Conservation (phyloP, 257 asterid genomes). For the Verbena officinalis region DNA sequence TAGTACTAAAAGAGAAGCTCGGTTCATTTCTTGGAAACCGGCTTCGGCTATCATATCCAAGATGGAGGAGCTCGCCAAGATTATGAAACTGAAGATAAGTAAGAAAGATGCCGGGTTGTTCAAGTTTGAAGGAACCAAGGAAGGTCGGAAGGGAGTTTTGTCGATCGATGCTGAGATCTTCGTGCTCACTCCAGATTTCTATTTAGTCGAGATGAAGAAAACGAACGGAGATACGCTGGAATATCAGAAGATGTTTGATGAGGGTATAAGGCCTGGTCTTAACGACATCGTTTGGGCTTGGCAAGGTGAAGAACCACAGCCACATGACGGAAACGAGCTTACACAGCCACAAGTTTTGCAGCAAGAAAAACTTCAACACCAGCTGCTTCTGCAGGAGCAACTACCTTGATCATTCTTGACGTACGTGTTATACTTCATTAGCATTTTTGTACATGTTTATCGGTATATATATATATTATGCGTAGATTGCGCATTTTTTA, state of each 20-base stretch:
- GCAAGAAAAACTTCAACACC: background rate
- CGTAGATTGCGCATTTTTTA: background rate
- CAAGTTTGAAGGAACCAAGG: slow-evolving; percentile 66
- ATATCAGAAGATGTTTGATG: slow-evolving; percentile 55
- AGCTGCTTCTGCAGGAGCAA: slow-evolving; percentile 36
- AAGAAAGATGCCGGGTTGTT: slow-evolving; percentile 71
- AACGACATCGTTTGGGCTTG: slow-evolving; percentile 80
- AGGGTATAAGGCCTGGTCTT: slow-evolving; percentile 76
- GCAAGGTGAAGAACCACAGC: slow-evolving; percentile 49
- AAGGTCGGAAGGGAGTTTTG: slow-evolving; percentile 75
- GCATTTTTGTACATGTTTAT: slow-evolving; percentile 1
- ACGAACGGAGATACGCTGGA: slow-evolving; percentile 79
- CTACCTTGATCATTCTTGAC: slow-evolving; percentile 47
- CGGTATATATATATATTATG: background rate
- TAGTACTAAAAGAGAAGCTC: slow-evolving; percentile 52
- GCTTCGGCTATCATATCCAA: slow-evolving; percentile 65
- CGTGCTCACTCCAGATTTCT: slow-evolving; percentile 59
- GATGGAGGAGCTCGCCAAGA: slow-evolving; percentile 70
- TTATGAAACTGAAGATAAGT: slow-evolving; percentile 60
- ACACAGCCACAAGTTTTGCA: slow-evolving; percentile 28
- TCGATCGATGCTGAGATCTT: slow-evolving; percentile 80
- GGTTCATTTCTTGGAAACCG: slow-evolving; percentile 75
- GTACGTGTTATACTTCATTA: slow-evolving; percentile 2
- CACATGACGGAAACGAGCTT: too few species aligned
- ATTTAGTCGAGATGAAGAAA: slow-evolving; percentile 79